Base-by-base conservation (phyloP, 2,329 filamentous ascomycete species). In the Mycosphaerella sp. region DNA sequence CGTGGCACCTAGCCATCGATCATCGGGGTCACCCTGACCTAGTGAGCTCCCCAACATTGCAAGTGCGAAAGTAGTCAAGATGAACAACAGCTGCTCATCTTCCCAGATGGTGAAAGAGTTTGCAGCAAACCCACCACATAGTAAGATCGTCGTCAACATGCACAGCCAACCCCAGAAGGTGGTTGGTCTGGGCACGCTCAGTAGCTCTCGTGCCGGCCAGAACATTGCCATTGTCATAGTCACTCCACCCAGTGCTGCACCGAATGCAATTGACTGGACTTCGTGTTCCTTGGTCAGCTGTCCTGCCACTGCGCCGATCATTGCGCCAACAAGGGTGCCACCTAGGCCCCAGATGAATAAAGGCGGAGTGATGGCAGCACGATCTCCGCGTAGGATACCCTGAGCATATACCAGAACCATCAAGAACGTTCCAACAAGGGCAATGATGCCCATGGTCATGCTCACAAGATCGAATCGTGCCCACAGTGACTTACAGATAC, bases 41-140 rank as follows among this genome's bases (percentile, higher is more conserved):
- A 95, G 79, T 0, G 91, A 91, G 2, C 86, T 84, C 10, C 89
- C 72, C 10, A 86, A 80, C 36, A 86, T 82, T n/a, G 85, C 78
- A 6, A 90, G 71, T 31, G 90, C 91, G 67, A 97, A 96, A 0
- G 91, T 93, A 2, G 84, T 83, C 55, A 96, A 81, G 73, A 97
- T 92, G 74, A 95, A 95, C 2, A 95, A 78, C 4, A 95, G 79
- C 53, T 96, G 96, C 11, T 89, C 87, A 66, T 98, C 93, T 73
- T 98, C 93, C 91, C 93, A 98, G 61, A 98, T 95, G 0, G 92
- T 97, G 72, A 91, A 98, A 0, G 93, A 98, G 72, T 98, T 98
- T 3, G 93, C 93, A 0, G 92, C 92, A 69, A 97, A 98, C 6
- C 93, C 92, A 48, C 88, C 76, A n/a, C 90, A 95, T 66, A 95